A percentile compares a stretch with the other conserved stretches of the same genome.
Evolutionary conservation across 805 yeast genomes (phyloP).

Genomic region (Metschnikowia reukaufii): DNA sequence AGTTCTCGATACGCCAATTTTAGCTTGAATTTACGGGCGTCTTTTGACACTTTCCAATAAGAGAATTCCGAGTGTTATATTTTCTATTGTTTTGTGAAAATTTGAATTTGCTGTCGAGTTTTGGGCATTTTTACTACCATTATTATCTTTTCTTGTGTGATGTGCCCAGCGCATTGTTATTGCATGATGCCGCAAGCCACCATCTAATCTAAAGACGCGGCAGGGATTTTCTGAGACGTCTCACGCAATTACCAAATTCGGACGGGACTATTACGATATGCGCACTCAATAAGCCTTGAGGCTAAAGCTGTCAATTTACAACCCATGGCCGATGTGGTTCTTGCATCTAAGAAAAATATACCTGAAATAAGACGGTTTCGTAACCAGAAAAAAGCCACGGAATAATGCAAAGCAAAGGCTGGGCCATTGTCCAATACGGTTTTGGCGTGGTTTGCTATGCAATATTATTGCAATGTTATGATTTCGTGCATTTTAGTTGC

Average conservation of each 20-base stretch:
- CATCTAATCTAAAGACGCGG: slow-evolving; percentile 4
- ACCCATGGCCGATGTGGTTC: neutral
- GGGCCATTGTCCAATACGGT: neutral
- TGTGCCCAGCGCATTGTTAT: neutral
- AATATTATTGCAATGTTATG: neutral
- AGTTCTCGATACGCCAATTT: no score
- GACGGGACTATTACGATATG: slow-evolving; percentile 6
- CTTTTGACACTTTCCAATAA: no score
- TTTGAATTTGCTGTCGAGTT: no score
- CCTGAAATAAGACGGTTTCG: neutral
- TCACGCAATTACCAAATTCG: slow-evolving; percentile 6
- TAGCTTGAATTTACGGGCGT: no score
- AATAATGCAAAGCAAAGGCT: neutral
- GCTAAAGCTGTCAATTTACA: neutral
- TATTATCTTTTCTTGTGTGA: neutral
- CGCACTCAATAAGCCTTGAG: neutral
- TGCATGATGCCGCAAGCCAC: slow-evolving; percentile 1
- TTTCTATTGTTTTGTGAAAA: no score
- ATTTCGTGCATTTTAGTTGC: neutral
- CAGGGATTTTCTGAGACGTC: slow-evolving; percentile 7
- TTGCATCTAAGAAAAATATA: neutral
- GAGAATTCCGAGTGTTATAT: no score
- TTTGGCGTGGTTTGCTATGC: neutral
- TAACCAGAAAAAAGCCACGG: neutral
- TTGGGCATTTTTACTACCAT: no score